Conservation (phyloP, 306 rosid genomes). For the Biancaea sappan region DNA sequence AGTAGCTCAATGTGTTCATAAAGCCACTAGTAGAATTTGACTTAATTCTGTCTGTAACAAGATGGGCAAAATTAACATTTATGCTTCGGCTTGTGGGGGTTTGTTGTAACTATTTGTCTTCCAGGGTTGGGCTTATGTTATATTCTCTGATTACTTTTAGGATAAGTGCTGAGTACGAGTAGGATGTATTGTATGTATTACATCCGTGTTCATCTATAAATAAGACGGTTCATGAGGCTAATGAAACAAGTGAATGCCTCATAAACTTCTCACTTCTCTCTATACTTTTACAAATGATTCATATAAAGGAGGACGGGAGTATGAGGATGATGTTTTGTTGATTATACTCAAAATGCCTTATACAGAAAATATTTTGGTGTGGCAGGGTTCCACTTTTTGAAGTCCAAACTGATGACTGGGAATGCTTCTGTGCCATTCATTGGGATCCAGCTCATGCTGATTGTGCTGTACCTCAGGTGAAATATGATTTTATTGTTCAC, state of each 20-base stretch:
- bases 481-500: conserved; percentile 19
- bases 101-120: neutral
- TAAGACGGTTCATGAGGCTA: neutral
- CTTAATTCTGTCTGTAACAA: neutral
- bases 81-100: neutral
- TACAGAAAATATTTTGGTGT: conserved; percentile 25
- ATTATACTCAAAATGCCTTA: conserved; percentile 27
- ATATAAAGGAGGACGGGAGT: neutral
- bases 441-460: conserved; percentile 66
- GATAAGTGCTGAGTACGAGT: neutral
- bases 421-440: conserved; percentile 56
- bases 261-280: neutral
- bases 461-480: conserved; percentile 65
- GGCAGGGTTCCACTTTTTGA: conserved; percentile 59
- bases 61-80: neutral
- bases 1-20: neutral
- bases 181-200: neutral
- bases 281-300: neutral
- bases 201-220: neutral
- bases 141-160: neutral
- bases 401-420: conserved; percentile 55
- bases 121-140: neutral
- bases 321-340: conserved; percentile 11
- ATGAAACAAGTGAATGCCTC: neutral
- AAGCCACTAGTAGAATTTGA: neutral